phyloP scores from a whole-genome alignment of 2,329 filamentous ascomycete species.

The Canariomyces notabilis region DNA sequence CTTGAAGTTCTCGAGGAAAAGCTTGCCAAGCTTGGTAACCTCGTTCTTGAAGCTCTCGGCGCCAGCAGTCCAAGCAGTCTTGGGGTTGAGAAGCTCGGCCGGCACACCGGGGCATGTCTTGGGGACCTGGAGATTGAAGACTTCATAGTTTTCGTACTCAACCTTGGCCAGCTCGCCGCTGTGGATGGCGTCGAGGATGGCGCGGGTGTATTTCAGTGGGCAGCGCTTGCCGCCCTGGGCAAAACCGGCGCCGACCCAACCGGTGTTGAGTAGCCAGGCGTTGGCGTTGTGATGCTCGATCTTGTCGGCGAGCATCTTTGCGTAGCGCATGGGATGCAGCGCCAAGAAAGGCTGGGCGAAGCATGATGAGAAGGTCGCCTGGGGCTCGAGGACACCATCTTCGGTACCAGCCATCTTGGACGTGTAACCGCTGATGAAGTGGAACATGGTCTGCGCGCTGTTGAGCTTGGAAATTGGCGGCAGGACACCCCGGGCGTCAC shows the following conservation, averaged over 20 bases:
- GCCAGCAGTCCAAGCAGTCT: conserved; percentile 83
- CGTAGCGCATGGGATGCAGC: conserved; percentile 98
- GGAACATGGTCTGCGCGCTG: conserved; percentile 97
- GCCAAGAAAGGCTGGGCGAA: conserved; percentile 99
- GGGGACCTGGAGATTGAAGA: conserved; percentile 96
- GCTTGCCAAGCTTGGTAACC: conserved; percentile 80
- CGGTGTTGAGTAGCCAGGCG: conserved; percentile 97
- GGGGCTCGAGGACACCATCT: conserved; percentile 92
- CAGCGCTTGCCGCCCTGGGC: conserved; percentile 92
- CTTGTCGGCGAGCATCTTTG: conserved; percentile 97
- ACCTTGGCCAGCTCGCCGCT: conserved; percentile 88
- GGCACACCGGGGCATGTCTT: conserved; percentile 86
- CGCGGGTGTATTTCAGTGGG: conserved; percentile 97
- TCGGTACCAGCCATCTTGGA: conserved; percentile 99
- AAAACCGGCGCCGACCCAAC: conserved; percentile 90
- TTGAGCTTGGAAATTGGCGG: conserved; percentile 97
- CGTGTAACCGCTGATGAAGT: conserved; percentile 99
- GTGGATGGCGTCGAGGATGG: conserved; percentile 98
- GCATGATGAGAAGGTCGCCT: conserved; percentile 98
- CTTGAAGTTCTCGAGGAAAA: conserved; percentile 97
- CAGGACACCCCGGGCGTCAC: conserved; percentile 93
- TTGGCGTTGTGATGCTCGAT: conserved; percentile 92
- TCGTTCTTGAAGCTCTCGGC: conserved; percentile 77
- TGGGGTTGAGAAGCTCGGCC: conserved; percentile 87
- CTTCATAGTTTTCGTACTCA: conserved; percentile 91